Percentiles rank a stretch among this genome's conserved stretches.
Evolutionary conservation across 352 stramenopile genomes (phyloP).

Genomic region (Peronospora farinosa): DNA sequence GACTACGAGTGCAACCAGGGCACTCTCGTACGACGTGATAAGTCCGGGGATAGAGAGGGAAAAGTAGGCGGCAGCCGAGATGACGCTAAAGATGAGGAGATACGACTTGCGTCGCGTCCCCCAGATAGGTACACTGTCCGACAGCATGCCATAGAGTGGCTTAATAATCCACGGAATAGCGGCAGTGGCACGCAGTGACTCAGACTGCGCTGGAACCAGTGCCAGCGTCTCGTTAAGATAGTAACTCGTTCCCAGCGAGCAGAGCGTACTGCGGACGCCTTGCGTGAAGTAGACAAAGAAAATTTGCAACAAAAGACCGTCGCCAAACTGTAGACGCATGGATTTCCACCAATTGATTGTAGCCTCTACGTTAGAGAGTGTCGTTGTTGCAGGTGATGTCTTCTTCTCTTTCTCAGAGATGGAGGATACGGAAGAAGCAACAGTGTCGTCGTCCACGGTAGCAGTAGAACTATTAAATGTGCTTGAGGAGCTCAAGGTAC

Average conservation of each 20-base stretch:
- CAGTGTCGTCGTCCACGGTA: background rate
- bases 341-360: conserved; percentile 53
- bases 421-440: conserved; percentile 3
- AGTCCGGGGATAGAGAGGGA: conserved; percentile 50
- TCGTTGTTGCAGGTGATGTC: background rate
- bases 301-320: conserved; percentile 65
- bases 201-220: conserved; percentile 54
- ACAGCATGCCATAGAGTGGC: conserved; percentile 70
- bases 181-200: conserved; percentile 55
- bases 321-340: conserved; percentile 60
- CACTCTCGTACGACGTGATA: conserved; percentile 47
- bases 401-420: conserved; percentile 12
- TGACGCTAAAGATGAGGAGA: conserved; percentile 60
- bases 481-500: conserved; percentile 7
- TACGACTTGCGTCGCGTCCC: conserved; percentile 75
- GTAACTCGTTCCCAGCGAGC: conserved; percentile 71
- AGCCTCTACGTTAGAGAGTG: conserved; percentile 29
- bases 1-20: conserved; percentile 55
- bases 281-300: conserved; percentile 85
- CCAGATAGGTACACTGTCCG: conserved; percentile 68
- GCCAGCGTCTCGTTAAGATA: conserved; percentile 74
- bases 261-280: conserved; percentile 67
- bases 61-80: conserved; percentile 55
- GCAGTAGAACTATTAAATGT: conserved; percentile 11
- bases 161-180: conserved; percentile 82